Conservation (phyloP, 768 basidiomycete species). For the Clavulina sp. region DNA sequence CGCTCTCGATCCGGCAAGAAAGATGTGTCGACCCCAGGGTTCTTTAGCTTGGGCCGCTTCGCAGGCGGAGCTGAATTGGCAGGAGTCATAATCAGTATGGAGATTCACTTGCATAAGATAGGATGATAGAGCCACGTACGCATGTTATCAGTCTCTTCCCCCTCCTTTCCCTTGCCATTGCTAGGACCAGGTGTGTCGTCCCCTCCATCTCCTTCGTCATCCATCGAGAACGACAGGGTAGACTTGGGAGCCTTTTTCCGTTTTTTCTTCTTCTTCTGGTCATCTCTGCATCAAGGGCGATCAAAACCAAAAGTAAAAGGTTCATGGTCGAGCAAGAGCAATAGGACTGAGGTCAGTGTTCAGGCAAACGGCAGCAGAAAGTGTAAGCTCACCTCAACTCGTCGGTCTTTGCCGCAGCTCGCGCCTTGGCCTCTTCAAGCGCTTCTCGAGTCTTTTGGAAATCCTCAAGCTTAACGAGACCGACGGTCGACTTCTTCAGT, state of each 20-base stretch:
- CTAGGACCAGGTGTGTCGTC: conserved; percentile 14
- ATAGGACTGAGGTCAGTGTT: not conserved
- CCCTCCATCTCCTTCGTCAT: conserved; percentile 45
- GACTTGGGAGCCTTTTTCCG: conserved; percentile 69
- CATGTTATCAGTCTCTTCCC: not conserved
- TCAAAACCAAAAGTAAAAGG: conserved; percentile 12
- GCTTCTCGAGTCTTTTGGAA: conserved; percentile 81
- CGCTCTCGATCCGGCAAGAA: conserved; percentile 97
- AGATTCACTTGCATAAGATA: too few relatives aligned
- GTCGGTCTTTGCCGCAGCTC: conserved; percentile 70
- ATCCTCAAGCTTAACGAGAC: conserved; percentile 79
- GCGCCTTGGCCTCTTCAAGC: conserved; percentile 77
- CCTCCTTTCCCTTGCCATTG: conserved; percentile 2
- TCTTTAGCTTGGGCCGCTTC: conserved; percentile 78
- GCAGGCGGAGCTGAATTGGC: conserved; percentile 22
- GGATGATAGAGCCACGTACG: not conserved
- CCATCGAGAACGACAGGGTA: conserved; percentile 80
- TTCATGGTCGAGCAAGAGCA: too few relatives aligned
- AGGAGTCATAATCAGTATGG: not conserved
- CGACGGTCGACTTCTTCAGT: conserved; percentile 79
- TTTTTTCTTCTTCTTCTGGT: conserved; percentile 49
- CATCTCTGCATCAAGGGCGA: too few relatives aligned
- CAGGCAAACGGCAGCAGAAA: conserved; percentile 10
- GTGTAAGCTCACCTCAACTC: conserved; percentile 64
- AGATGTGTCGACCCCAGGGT: conserved; percentile 91